These are phyloP conservation scores for Ophiosphaerella korrae DNA, from an alignment of 2,329 filamentous ascomycete species.

Conservation along the genomic window DNA sequence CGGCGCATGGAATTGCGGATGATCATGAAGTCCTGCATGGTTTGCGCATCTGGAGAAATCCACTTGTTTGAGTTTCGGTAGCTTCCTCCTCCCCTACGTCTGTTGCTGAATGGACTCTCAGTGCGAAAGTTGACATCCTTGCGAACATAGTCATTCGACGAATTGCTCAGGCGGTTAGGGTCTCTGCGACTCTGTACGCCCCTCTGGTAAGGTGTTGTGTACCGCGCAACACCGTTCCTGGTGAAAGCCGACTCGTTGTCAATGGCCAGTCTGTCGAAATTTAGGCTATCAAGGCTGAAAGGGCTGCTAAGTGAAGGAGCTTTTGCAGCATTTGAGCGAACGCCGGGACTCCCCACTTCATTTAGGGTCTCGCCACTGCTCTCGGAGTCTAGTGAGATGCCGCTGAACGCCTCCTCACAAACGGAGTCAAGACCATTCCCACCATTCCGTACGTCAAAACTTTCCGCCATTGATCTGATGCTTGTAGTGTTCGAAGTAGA, in stretches of 20 bases:
- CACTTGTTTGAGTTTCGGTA: constrained; percentile 29
- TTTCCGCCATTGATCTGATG: constrained; percentile 9
- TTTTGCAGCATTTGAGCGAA: constrained; percentile 6
- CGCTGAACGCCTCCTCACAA: background rate
- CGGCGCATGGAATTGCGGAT: constrained; percentile 43
- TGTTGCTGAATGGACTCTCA: constrained; percentile 1
- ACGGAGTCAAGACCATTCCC: background rate
- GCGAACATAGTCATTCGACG: constrained; percentile 1
- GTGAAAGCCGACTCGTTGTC: background rate
- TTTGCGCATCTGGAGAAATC: constrained; percentile 32
- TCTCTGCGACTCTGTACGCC: constrained; percentile 2
- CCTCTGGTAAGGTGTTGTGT: constrained; percentile 11
- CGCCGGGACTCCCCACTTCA: constrained; percentile 11
- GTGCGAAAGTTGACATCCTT: constrained; percentile 1
- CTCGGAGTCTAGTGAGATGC: constrained; percentile 7
- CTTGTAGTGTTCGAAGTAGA: background rate
- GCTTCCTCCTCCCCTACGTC: constrained; percentile 4
- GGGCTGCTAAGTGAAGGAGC: constrained; percentile 10
- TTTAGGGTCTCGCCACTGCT: constrained; percentile 20
- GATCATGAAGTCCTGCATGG: constrained; percentile 34
- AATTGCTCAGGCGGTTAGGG: background rate
- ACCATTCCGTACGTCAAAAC: background rate
- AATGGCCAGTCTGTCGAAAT: constrained; percentile 16
- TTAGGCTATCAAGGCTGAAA: constrained; percentile 14
- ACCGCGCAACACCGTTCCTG: constrained; percentile 4